Evolutionary conservation across 371 early-diverging fungal genomes (phyloP).

Genomic region (Circinella umbellata): DNA sequence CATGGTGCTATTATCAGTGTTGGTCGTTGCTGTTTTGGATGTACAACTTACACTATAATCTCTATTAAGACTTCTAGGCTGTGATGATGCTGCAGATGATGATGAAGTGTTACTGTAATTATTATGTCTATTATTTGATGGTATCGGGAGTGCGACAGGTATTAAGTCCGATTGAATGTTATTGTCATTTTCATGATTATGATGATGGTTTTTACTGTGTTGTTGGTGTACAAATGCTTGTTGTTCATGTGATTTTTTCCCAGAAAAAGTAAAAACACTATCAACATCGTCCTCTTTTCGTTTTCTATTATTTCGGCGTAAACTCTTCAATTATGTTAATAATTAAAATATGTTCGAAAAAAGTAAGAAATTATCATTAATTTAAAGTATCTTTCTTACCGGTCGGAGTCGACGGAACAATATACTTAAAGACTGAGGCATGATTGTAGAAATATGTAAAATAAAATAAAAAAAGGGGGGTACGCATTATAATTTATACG

Average conservation of each 20-base stretch:
- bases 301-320: constrained; percentile 4
- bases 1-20: background rate
- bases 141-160: too few species aligned
- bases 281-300: background rate
- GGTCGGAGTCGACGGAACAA: constrained; percentile 7
- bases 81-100: too few species aligned
- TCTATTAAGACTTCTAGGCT: too few species aligned
- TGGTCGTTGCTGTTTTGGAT: too few species aligned
- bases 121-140: too few species aligned
- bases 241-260: background rate
- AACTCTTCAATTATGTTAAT: background rate
- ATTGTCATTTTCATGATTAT: too few species aligned
- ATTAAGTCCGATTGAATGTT: too few species aligned
- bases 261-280: background rate
- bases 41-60: too few species aligned
- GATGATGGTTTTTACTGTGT: background rate
- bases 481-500: background rate
- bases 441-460: too few species aligned
- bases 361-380: background rate
- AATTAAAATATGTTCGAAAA: background rate
- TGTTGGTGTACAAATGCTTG: constrained; percentile 1
- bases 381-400: background rate
- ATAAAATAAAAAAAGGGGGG: background rate
- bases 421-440: constrained; percentile 2
- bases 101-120: too few species aligned